These are phyloP conservation scores for Globisporangium barbulae DNA, from an alignment of 352 stramenopile genomes.

Conservation along the genomic window DNA sequence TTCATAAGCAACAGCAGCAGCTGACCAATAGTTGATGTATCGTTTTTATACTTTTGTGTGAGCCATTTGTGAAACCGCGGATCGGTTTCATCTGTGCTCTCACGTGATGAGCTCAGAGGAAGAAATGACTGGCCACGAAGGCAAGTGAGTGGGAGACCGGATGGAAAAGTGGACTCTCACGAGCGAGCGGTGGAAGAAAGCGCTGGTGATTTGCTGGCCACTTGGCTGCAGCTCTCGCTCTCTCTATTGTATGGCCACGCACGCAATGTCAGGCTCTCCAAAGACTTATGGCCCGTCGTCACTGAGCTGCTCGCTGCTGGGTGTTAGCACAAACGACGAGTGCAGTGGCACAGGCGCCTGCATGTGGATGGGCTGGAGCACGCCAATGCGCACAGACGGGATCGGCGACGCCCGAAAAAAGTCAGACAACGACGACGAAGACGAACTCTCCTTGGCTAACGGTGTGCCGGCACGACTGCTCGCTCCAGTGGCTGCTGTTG, in stretches of 20 bases:
- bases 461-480: neutral
- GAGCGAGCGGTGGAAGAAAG: neutral
- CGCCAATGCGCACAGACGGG: slow-evolving; percentile 18
- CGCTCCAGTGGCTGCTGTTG: neutral
- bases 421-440: neutral
- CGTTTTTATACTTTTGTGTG: too few relatives aligned
- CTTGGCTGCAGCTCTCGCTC: neutral
- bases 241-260: neutral
- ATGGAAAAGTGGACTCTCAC: neutral
- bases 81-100: too few relatives aligned
- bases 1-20: neutral
- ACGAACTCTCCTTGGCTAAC: neutral
- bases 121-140: too few relatives aligned
- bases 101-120: too few relatives aligned
- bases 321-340: slow-evolving; percentile 47
- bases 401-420: neutral
- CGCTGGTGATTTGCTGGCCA: neutral
- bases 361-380: slow-evolving; percentile 21
- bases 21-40: too few relatives aligned
- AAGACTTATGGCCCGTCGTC: neutral
- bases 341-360: slow-evolving; percentile 23
- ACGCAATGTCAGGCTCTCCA: neutral
- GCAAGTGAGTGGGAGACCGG: too few relatives aligned
- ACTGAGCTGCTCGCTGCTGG: slow-evolving; percentile 18
- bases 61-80: too few relatives aligned